phyloP scores from a whole-genome alignment of 768 basidiomycete genomes.

The Kwoniella bestiolae region DNA sequence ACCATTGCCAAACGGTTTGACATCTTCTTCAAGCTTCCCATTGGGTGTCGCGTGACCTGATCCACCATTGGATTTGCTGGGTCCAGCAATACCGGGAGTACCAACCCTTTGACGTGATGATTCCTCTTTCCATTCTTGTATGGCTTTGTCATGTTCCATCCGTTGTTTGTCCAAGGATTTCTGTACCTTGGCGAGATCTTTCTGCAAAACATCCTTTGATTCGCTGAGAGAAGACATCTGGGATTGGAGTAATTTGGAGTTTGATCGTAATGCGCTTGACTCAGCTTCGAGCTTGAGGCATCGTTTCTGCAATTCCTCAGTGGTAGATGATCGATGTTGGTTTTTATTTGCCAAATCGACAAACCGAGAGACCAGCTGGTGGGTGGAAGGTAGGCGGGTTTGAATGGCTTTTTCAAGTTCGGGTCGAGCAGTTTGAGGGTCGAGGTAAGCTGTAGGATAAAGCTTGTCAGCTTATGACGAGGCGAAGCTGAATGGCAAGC shows the following conservation, averaged over 20 bases:
- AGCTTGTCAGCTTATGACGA: background rate
- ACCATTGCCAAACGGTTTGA: slow-evolving; percentile 35
- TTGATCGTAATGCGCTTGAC: slow-evolving; percentile 31
- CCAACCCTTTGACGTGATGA: slow-evolving; percentile 26
- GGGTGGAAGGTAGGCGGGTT: slow-evolving; percentile 39
- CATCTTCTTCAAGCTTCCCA: slow-evolving; percentile 41
- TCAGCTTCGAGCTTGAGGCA: slow-evolving; percentile 40
- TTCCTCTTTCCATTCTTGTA: slow-evolving; percentile 33
- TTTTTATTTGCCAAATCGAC: slow-evolving; percentile 27
- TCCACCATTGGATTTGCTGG: slow-evolving; percentile 22
- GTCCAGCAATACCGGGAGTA: slow-evolving; percentile 33
- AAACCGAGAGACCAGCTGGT: slow-evolving; percentile 34
- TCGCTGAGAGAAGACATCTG: slow-evolving; percentile 30
- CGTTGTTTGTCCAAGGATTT: slow-evolving; percentile 48
- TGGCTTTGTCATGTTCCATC: slow-evolving; percentile 50
- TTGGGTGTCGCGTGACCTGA: slow-evolving; percentile 52
- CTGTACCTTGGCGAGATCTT: slow-evolving; percentile 38
- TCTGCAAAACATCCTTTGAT: slow-evolving; percentile 28
- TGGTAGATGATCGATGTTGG: slow-evolving; percentile 20
- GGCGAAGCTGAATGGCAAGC: background rate
- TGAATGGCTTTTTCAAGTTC: slow-evolving; percentile 41
- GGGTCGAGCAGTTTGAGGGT: slow-evolving; percentile 26
- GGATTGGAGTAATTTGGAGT: slow-evolving; percentile 29
- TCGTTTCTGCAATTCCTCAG: slow-evolving; percentile 34
- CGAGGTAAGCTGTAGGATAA: slow-evolving; percentile 32